A percentile compares a stretch with the other conserved stretches of the same genome.
Conservation (phyloP, 2,329 filamentous ascomycete species). For the Sporothrix euskadiensis region DNA sequence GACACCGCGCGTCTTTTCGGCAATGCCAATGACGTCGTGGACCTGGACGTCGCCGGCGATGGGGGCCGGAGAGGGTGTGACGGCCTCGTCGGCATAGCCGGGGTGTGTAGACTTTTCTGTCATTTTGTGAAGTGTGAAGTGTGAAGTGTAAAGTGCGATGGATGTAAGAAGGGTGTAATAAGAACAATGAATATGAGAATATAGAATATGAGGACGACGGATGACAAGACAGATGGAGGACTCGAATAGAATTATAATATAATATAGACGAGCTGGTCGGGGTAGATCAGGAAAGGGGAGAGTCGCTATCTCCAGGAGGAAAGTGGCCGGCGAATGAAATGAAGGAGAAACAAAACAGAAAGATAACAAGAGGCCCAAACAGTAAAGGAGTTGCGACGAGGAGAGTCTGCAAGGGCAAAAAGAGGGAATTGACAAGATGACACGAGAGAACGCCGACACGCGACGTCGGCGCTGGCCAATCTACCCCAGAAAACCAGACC, state of each 20-base stretch:
- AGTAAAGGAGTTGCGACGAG: neutral
- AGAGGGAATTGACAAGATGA: neutral
- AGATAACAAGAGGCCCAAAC: neutral
- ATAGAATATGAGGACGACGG: neutral
- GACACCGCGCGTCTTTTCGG: constrained; percentile 23
- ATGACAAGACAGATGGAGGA: neutral
- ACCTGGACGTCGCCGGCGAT: neutral
- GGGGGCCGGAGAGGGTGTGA: neutral
- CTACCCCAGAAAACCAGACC: neutral
- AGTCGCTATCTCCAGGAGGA: neutral
- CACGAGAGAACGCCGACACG: neutral
- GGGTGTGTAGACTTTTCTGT: neutral
- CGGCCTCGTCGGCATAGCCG: constrained; percentile 11
- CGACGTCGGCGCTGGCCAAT: constrained; percentile 7
- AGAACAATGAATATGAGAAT: too few relatives aligned
- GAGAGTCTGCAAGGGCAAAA: neutral
- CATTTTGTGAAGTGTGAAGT: neutral
- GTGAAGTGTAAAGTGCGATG: neutral
- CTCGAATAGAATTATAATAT: neutral
- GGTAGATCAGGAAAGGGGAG: neutral
- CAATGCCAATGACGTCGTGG: neutral
- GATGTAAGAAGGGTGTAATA: neutral
- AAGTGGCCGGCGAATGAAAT: neutral
- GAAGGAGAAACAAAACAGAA: neutral
- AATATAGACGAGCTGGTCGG: neutral